Conservation (phyloP, 768 basidiomycete genomes). For the Tricholoma terreum region DNA sequence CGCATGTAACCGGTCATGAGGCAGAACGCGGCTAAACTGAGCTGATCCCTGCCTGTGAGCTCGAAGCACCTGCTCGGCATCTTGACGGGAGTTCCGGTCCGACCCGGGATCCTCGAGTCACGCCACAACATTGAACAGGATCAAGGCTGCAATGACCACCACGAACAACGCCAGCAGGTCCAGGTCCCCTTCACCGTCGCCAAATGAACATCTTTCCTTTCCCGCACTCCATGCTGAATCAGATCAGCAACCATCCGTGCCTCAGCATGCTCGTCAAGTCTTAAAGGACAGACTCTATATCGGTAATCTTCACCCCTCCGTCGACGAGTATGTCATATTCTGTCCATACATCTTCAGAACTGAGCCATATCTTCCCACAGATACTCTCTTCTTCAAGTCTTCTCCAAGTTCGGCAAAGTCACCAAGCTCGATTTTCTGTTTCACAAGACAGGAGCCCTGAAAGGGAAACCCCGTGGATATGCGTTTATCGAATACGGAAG, state of each 20-base stretch:
- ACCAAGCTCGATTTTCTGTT: constrained; percentile 93
- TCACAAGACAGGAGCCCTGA: constrained; percentile 85
- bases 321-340: constrained; percentile 68
- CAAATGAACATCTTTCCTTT: constrained; percentile 20
- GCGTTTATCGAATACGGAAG: constrained; percentile 87
- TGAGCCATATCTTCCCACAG: constrained; percentile 36
- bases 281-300: constrained; percentile 82
- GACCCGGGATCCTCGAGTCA: too few relatives aligned
- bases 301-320: constrained; percentile 82
- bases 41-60: constrained; percentile 19
- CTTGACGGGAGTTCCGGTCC: too few relatives aligned
- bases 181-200: neutral
- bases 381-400: constrained; percentile 84
- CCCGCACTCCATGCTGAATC: constrained; percentile 17
- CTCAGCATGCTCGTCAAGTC: constrained; percentile 28
- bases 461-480: constrained; percentile 93
- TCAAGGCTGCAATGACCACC: too few relatives aligned
- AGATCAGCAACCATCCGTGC: constrained; percentile 15
- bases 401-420: constrained; percentile 90
- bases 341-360: neutral
- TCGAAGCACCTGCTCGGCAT: neutral
- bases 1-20: constrained; percentile 82
- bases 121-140: too few relatives aligned
- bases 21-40: constrained; percentile 59
- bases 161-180: neutral